Percentiles rank a stretch among this genome's conserved stretches.
Evolutionary conservation across 495 filamentous ascomycete genomes (phyloP).

Genomic region (Oidiodendron maius): DNA sequence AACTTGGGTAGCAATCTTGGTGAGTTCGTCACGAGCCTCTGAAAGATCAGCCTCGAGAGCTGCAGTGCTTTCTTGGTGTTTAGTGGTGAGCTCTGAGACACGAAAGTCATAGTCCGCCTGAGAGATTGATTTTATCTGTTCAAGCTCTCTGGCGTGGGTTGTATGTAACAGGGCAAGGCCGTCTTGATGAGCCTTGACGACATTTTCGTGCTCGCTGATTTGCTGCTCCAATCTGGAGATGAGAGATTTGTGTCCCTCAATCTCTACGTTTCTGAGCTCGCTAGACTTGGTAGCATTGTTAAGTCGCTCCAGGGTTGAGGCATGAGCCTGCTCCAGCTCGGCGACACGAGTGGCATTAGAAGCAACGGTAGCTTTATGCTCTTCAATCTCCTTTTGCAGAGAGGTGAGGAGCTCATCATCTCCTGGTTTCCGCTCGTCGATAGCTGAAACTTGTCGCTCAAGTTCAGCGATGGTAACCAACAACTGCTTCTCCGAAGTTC

Average conservation of each 20-base stretch:
- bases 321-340: slow-evolving; percentile 59
- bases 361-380: slow-evolving; percentile 67
- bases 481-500: slow-evolving; percentile 67
- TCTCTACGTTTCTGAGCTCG: slow-evolving; percentile 37
- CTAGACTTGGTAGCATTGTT: slow-evolving; percentile 39
- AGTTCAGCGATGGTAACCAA: slow-evolving; percentile 65
- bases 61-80: slow-evolving; percentile 55
- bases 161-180: slow-evolving; percentile 36
- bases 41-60: slow-evolving; percentile 62
- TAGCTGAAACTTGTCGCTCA: slow-evolving; percentile 31
- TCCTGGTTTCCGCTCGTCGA: slow-evolving; percentile 31
- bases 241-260: slow-evolving; percentile 44
- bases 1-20: slow-evolving; percentile 52
- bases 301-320: slow-evolving; percentile 52
- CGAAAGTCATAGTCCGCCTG: slow-evolving; percentile 29
- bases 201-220: slow-evolving; percentile 46
- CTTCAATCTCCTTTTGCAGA: slow-evolving; percentile 69
- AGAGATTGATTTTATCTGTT: slow-evolving; percentile 39
- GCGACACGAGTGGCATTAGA: slow-evolving; percentile 56
- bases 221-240: slow-evolving; percentile 51
- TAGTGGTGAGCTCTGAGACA: slow-evolving; percentile 33
- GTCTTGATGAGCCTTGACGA: slow-evolving; percentile 41
- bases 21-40: slow-evolving; percentile 64
- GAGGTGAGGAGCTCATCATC: slow-evolving; percentile 61
- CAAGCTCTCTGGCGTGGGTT: slow-evolving; percentile 40